Base-by-base conservation (phyloP, 306 rosid species). In the Mimosa pudica region DNA sequence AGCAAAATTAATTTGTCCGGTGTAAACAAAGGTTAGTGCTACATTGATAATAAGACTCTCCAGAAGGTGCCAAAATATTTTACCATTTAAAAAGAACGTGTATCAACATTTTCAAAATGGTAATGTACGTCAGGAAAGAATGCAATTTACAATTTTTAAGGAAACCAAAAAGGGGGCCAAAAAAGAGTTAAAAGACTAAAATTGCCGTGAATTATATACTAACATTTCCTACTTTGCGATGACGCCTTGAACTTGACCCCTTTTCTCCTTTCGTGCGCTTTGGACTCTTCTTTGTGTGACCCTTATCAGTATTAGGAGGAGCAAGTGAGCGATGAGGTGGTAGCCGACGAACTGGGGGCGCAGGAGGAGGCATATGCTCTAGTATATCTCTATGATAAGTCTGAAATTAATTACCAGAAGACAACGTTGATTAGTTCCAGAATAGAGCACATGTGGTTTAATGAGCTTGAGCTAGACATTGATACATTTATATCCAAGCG, bases 331-430 rank as follows among this genome's bases (percentile, higher is more conserved):
- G 42, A 32, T 0, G 70, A 64, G 70, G 46, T 6, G 89, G 92
- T 69, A 81, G 87, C 46, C 42, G 45, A 30, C 57, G 88, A 58
- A 77, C 45, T 68, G 67, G 77, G 20, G 87, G 84, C 32, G 49
- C 81, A 0, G 93, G 92, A 62, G 92, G 93, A 57, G 98, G 94
- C 94, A 90, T 91, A 65, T 85, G 88, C 80, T 93, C 98, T 85
- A 93, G 74, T 73, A 93, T 4, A 48, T 91, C 97, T 81, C 90
- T 88, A 86, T 95, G 99, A 84, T 95, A 91, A 62, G 88, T 86
- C 97, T 93, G 89, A 48, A 52, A 83, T 67, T 71, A 61, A 75
- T 76, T 44, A 74, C 80, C 46, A 74, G 79, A 64, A 76, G 42
- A 72, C 51, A 55, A 72, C 20, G 71, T 54, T 74, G 36, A 70